Evolutionary conservation across 345 rosid genomes (phyloP).

Genomic region (Citrus unshiu): DNA sequence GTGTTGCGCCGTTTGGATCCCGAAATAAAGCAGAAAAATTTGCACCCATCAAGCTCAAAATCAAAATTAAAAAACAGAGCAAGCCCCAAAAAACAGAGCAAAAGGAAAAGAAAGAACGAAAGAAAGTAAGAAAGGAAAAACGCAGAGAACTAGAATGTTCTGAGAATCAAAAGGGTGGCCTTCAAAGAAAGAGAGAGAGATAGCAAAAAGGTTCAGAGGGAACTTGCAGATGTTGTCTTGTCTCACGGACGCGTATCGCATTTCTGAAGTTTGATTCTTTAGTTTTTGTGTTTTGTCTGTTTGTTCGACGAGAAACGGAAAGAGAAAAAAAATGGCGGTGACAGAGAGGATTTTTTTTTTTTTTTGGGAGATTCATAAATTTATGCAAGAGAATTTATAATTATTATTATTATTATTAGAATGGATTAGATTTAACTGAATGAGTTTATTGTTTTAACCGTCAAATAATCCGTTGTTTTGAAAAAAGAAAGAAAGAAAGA

Average conservation of each 20-base stretch:
- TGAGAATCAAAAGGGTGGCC: neutral
- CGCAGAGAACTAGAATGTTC: slow-evolving; percentile 9
- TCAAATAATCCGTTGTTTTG: neutral
- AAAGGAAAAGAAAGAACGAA: neutral
- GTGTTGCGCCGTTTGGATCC: slow-evolving; percentile 16
- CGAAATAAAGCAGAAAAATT: slow-evolving; percentile 39
- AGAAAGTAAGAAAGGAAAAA: neutral
- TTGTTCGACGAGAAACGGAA: neutral
- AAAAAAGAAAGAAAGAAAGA: too few species aligned
- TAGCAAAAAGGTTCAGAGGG: neutral
- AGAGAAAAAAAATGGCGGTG: neutral
- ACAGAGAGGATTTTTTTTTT: neutral
- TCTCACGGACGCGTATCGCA: slow-evolving; percentile 8
- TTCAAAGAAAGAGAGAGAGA: neutral
- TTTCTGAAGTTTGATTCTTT: neutral
- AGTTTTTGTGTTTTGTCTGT: slow-evolving; percentile 7
- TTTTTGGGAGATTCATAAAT: neutral
- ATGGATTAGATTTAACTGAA: neutral
- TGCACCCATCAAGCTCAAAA: slow-evolving; percentile 55
- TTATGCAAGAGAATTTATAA: neutral
- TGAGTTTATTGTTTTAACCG: neutral
- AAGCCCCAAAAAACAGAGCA: neutral
- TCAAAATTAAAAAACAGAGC: neutral
- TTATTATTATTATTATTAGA: neutral
- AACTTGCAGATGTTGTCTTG: neutral